Percentiles rank a stretch among this genome's conserved stretches.
phyloP scores from a whole-genome alignment of 345 rosid genomes.

The Gossypium raimondii region DNA sequence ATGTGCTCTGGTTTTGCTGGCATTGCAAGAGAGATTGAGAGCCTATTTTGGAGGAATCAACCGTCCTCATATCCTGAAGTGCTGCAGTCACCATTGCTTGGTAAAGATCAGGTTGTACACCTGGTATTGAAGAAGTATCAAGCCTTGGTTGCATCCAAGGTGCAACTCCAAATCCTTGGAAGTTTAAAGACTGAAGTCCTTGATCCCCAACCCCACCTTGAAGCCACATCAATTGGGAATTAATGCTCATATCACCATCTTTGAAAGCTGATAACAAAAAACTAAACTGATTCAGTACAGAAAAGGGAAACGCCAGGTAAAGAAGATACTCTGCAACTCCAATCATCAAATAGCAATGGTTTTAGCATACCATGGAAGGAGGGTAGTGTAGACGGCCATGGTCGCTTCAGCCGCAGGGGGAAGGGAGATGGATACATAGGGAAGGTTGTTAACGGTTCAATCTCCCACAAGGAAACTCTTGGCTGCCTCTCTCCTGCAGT shows the following conservation, averaged over 20 bases:
- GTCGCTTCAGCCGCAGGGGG: conserved; percentile 87
- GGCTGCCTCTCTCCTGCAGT: conserved; percentile 98
- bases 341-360: background rate
- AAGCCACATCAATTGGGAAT: conserved; percentile 74
- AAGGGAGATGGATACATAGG: conserved; percentile 97
- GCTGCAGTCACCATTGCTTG: conserved; percentile 89
- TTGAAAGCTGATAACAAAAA: conserved; percentile 42
- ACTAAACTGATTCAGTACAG: conserved; percentile 4
- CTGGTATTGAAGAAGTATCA: conserved; percentile 63
- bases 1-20: conserved; percentile 54
- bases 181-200: conserved; percentile 61
- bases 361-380: conserved; percentile 56
- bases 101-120: conserved; percentile 71
- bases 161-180: conserved; percentile 66
- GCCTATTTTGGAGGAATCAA: conserved; percentile 58
- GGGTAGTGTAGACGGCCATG: conserved; percentile 84
- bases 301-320: background rate
- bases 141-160: conserved; percentile 90
- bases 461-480: conserved; percentile 94
- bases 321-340: background rate
- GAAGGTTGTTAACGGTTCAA: conserved; percentile 95
- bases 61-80: conserved; percentile 72
- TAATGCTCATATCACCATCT: conserved; percentile 70
- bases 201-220: conserved; percentile 55
- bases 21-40: conserved; percentile 50